Percentiles rank a stretch among this genome's conserved stretches.
Evolutionary conservation across 2,329 filamentous ascomycete species (phyloP).

Genomic region (Botrytis deweyae): DNA sequence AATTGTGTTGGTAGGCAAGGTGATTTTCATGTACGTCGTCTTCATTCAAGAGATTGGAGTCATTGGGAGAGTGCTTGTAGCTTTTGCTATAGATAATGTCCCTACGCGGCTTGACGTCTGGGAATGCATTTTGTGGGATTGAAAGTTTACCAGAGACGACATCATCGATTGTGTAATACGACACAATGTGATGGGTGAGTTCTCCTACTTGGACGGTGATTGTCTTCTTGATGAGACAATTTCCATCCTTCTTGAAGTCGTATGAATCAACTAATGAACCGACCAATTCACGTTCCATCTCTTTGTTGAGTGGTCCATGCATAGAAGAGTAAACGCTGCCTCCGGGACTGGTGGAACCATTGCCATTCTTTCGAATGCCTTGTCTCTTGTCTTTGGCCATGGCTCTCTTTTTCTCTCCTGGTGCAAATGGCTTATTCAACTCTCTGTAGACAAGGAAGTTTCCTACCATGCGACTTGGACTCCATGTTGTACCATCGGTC

Average conservation of each 20-base stretch:
- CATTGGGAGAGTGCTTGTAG: slow-evolving; percentile 65
- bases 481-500: slow-evolving; percentile 92
- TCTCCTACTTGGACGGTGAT: slow-evolving; percentile 76
- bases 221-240: slow-evolving; percentile 80
- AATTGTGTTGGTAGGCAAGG: not conserved
- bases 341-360: slow-evolving; percentile 25
- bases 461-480: slow-evolving; percentile 88
- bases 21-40: slow-evolving; percentile 26
- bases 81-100: slow-evolving; percentile 62
- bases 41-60: slow-evolving; percentile 47
- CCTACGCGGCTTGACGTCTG: slow-evolving; percentile 52
- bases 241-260: slow-evolving; percentile 74
- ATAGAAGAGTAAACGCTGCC: slow-evolving; percentile 17
- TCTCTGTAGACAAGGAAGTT: slow-evolving; percentile 97
- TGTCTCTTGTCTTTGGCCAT: slow-evolving; percentile 63
- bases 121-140: slow-evolving; percentile 57
- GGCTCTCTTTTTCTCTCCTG: slow-evolving; percentile 81
- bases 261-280: slow-evolving; percentile 90
- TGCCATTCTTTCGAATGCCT: slow-evolving; percentile 34
- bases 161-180: slow-evolving; percentile 82
- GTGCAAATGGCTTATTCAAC: slow-evolving; percentile 91
- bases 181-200: slow-evolving; percentile 80
- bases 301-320: slow-evolving; percentile 31
- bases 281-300: slow-evolving; percentile 50
- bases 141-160: slow-evolving; percentile 58